A percentile compares a stretch with the other conserved stretches of the same genome.
Conservation (phyloP, 495 filamentous ascomycete genomes). For the Podospora anserina region DNA sequence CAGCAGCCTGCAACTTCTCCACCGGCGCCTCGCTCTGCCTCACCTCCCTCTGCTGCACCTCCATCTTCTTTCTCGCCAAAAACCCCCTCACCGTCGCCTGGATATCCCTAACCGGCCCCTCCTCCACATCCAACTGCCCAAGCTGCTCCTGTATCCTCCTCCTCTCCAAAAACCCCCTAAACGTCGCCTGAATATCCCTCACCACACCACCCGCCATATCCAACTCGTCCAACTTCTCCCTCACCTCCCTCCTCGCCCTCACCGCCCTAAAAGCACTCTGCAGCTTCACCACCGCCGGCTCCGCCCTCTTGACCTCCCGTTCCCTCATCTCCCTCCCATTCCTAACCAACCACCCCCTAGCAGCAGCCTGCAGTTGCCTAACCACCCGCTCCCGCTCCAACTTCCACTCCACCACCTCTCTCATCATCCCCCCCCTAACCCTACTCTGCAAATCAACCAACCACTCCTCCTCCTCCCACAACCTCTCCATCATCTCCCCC, state of each 20-base stretch:
- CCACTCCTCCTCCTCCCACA: conserved; percentile 85
- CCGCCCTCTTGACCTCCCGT: conserved; percentile 37
- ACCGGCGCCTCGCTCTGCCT: conserved; percentile 45
- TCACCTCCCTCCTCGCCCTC: background rate
- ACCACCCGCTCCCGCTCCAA: conserved; percentile 77
- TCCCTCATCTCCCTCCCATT: background rate
- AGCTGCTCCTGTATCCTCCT: conserved; percentile 55
- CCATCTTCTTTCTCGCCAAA: conserved; percentile 50
- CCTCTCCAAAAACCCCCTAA: conserved; percentile 22
- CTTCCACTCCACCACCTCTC: conserved; percentile 75
- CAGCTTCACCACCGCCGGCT: background rate
- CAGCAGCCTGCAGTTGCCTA: conserved; percentile 69
- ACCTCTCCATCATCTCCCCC: conserved; percentile 75
- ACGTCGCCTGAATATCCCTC: conserved; percentile 66
- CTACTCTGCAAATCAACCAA: conserved; percentile 79
- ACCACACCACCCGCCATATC: conserved; percentile 43
- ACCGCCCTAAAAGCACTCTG: background rate
- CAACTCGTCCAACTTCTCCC: background rate
- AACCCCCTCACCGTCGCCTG: conserved; percentile 68
- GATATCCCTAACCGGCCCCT: conserved; percentile 58
- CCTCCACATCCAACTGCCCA: conserved; percentile 56
- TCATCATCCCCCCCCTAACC: conserved; percentile 65
- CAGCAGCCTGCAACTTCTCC: conserved; percentile 50
- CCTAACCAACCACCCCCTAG: conserved; percentile 75
- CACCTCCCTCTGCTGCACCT: conserved; percentile 53